A percentile compares a stretch with the other conserved stretches of the same genome.
Conservation (phyloP, 768 basidiomycete species). For the Termitomyces sp. region DNA sequence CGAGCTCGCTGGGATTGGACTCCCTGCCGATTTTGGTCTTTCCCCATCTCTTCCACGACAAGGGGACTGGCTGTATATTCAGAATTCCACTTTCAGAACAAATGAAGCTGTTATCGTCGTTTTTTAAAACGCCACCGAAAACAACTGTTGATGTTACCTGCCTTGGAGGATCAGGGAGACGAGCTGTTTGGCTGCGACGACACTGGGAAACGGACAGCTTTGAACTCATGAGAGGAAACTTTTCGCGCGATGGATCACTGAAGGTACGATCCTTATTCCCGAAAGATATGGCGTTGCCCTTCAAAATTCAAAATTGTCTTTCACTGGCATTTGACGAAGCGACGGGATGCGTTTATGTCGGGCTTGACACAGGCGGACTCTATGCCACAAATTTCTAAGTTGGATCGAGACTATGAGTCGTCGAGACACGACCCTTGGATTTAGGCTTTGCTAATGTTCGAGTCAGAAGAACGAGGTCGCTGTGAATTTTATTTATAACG, state of each 20-base stretch:
- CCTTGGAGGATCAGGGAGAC: constrained; percentile 36
- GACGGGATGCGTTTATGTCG: constrained; percentile 45
- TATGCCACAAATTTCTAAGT: constrained; percentile 39
- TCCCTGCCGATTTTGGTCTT: constrained; percentile 16
- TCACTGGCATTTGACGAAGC: constrained; percentile 53
- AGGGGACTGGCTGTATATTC: constrained; percentile 16
- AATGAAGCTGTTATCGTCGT: not conserved
- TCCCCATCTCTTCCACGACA: constrained; percentile 11
- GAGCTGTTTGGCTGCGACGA: constrained; percentile 51
- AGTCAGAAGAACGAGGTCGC: not conserved
- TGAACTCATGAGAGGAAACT: constrained; percentile 48
- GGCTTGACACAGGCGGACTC: constrained; percentile 47
- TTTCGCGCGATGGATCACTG: constrained; percentile 20
- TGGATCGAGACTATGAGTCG: too few species aligned
- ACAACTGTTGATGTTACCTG: constrained; percentile 21
- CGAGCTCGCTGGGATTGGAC: constrained; percentile 3
- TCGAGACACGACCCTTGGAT: not conserved
- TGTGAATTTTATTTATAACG: not conserved
- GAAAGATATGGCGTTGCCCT: constrained; percentile 44
- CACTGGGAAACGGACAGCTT: constrained; percentile 44
- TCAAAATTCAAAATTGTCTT: constrained; percentile 39
- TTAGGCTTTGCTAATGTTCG: not conserved
- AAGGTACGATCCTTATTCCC: constrained; percentile 38
- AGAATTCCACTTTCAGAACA: constrained; percentile 14
- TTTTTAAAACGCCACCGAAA: constrained; percentile 9